Conservation (phyloP, 1,284 basidiomycete genomes). For the Cystobasidiaceae sp. region DNA sequence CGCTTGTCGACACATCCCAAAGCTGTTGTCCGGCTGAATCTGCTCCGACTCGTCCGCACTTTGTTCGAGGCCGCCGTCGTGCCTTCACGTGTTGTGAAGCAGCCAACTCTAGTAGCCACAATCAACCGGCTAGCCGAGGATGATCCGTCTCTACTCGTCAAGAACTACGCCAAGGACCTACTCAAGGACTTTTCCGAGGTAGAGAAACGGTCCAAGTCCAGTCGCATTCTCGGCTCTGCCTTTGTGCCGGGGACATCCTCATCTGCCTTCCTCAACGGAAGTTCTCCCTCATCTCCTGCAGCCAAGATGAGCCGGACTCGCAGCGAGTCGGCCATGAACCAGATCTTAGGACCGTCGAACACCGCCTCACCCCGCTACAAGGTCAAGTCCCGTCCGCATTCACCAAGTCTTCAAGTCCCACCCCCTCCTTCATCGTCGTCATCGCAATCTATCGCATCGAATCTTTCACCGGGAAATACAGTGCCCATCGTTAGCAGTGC, state of each 20-base stretch:
- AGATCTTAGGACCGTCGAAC: background rate
- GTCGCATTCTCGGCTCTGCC: background rate
- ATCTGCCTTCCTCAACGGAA: background rate
- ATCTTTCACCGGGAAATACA: background rate
- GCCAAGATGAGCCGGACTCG: conserved; percentile 8
- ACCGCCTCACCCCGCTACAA: background rate
- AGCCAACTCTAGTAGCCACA: conserved; percentile 68
- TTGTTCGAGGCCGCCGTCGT: conserved; percentile 68
- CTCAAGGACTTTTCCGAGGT: conserved; percentile 29
- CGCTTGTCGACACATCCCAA: conserved; percentile 67
- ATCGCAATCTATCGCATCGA: background rate
- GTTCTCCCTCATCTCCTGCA: background rate
- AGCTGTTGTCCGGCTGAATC: conserved; percentile 81
- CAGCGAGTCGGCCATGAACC: conserved; percentile 13
- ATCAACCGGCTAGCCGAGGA: conserved; percentile 71
- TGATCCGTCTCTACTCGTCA: conserved; percentile 82
- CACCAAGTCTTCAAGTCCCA: conserved; percentile 1
- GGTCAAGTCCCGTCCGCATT: conserved; percentile 20
- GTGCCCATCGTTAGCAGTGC: too few relatives aligned
- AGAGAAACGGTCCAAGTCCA: background rate
- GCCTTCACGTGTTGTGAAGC: conserved; percentile 68
- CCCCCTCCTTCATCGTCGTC: background rate
- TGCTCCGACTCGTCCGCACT: conserved; percentile 75
- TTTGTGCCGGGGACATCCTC: too few relatives aligned
- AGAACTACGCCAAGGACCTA: conserved; percentile 77